Evolutionary conservation across 2,329 filamentous ascomycete genomes (phyloP).

Genomic region (Penicillium fuscoglaucum): DNA sequence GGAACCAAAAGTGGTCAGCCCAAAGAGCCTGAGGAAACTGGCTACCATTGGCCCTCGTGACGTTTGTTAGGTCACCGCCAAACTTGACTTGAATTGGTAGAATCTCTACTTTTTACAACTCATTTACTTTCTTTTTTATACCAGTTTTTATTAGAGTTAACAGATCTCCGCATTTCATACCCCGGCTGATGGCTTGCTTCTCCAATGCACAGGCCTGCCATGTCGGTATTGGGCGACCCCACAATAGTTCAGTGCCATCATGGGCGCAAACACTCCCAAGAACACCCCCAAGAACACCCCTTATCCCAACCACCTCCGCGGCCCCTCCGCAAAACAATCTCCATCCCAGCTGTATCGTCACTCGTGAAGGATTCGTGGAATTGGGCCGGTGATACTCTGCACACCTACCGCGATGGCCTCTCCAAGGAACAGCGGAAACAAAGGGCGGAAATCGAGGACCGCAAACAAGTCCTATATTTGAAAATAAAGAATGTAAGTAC

Average conservation of each 20-base stretch:
- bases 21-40: constrained; percentile 10
- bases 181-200: constrained; percentile 28
- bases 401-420: constrained; percentile 54
- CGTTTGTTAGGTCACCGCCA: constrained; percentile 23
- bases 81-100: constrained; percentile 6
- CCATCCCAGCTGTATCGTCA: constrained; percentile 36
- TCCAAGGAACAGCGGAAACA: constrained; percentile 53
- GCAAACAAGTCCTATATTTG: constrained; percentile 62
- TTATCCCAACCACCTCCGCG: constrained; percentile 12
- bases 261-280: constrained; percentile 19
- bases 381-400: constrained; percentile 38
- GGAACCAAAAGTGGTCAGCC: not conserved
- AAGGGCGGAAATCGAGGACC: constrained; percentile 54
- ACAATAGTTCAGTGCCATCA: constrained; percentile 32
- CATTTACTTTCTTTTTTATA: not conserved
- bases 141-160: not conserved
- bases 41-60: constrained; percentile 25
- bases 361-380: constrained; percentile 36
- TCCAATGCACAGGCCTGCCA: constrained; percentile 30
- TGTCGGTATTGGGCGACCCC: constrained; percentile 36
- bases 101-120: constrained; percentile 1
- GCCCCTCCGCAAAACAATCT: constrained; percentile 29
- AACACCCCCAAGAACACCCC: constrained; percentile 2
- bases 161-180: not conserved
- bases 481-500: constrained; percentile 65